These are phyloP conservation scores for Plasmodium malariae DNA, from an alignment of 169 alveolate species.

Conservation along the genomic window DNA sequence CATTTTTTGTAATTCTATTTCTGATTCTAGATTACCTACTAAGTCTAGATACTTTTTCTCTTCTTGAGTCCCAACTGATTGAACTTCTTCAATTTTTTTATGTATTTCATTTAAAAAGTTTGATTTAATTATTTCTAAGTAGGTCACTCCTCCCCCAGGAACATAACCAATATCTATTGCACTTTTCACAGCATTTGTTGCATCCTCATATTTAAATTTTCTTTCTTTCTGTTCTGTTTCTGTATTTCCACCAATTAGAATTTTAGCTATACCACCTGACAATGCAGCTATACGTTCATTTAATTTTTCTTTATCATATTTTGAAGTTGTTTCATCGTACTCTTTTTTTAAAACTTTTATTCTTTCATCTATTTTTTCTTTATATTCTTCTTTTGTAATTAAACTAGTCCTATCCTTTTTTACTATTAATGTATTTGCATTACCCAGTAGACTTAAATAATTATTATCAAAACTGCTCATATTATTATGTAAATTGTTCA, in stretches of 20 bases:
- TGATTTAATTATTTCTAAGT: constrained; percentile 85
- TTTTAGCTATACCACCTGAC: constrained; percentile 92
- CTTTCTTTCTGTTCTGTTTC: constrained; percentile 92
- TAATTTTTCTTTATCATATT: constrained; percentile 89
- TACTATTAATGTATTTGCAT: constrained; percentile 88
- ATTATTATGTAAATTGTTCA: constrained; percentile 85
- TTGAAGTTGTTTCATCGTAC: constrained; percentile 86
- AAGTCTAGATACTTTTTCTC: constrained; percentile 56
- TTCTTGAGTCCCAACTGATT: constrained; percentile 20
- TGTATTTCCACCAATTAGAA: constrained; percentile 90
- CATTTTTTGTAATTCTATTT: constrained; percentile 89
- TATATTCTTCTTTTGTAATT: constrained; percentile 85
- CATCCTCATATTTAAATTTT: constrained; percentile 89
- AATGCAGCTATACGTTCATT: constrained; percentile 92
- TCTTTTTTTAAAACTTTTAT: constrained; percentile 80
- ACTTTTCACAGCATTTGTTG: constrained; percentile 91
- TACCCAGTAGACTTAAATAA: constrained; percentile 82
- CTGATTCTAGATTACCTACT: constrained; percentile 89
- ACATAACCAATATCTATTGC: constrained; percentile 92
- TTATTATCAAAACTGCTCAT: constrained; percentile 79
- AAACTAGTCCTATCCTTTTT: constrained; percentile 91
- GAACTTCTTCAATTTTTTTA: constrained; percentile 81
- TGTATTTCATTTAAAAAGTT: constrained; percentile 81
- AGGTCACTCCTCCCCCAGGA: constrained; percentile 94
- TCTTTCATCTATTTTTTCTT: constrained; percentile 75